Evolutionary conservation across 1,284 basidiomycete genomes (phyloP).

Genomic region (Earliella scabrosa): DNA sequence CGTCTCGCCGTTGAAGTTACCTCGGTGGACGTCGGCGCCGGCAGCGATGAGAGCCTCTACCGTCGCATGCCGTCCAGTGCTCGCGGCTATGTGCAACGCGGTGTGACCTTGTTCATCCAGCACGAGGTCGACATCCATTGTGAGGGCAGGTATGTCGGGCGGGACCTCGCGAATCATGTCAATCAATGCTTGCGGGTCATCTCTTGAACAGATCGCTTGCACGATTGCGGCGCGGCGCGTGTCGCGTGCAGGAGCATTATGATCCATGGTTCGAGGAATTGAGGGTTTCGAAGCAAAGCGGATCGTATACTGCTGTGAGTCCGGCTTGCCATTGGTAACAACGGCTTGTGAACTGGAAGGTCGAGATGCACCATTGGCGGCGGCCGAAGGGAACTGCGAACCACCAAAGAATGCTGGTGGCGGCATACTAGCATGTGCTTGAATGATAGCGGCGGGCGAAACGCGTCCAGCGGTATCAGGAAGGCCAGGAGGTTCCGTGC

Average conservation of each 20-base stretch:
- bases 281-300: constrained; percentile 75
- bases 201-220: constrained; percentile 65
- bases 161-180: constrained; percentile 68
- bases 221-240: constrained; percentile 62
- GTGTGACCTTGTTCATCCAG: constrained; percentile 97
- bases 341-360: constrained; percentile 24
- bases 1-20: constrained; percentile 95
- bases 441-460: constrained; percentile 13
- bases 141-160: constrained; percentile 45
- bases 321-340: constrained; percentile 28
- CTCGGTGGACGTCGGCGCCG: constrained; percentile 87
- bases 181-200: constrained; percentile 66
- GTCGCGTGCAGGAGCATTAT: constrained; percentile 62
- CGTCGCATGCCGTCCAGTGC: constrained; percentile 74
- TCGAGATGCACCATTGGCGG: constrained; percentile 25
- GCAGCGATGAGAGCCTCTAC: constrained; percentile 70
- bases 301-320: constrained; percentile 41
- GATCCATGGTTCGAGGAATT: constrained; percentile 59
- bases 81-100: constrained; percentile 92
- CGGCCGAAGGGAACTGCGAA: constrained; percentile 5
- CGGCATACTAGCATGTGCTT: constrained; percentile 24
- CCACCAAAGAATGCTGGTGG: constrained; percentile 16
- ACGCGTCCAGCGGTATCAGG: constrained; percentile 19
- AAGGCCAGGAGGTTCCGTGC: constrained; percentile 52
- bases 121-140: constrained; percentile 73